Percentiles rank a stretch among this genome's conserved stretches.
phyloP scores from a whole-genome alignment of 2,329 filamentous ascomycete species.

The Mariannaea elegans region DNA sequence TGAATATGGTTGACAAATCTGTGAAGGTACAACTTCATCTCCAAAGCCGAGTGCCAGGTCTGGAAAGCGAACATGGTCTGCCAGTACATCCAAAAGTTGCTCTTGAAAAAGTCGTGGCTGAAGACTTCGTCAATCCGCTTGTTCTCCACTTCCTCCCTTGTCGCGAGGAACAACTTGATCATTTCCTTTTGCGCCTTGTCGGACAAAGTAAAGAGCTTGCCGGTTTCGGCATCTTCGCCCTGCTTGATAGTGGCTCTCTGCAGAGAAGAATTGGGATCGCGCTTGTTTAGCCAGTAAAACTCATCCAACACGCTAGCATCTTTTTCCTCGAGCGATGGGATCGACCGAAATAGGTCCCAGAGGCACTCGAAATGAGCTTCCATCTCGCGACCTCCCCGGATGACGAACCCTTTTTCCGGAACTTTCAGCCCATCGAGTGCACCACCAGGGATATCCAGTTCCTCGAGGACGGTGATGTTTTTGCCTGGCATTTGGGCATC shows the following conservation, averaged over 20 bases:
- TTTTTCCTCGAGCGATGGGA: slow-evolving; percentile 41
- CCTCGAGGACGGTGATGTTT: slow-evolving; percentile 28
- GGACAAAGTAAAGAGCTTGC: slow-evolving; percentile 38
- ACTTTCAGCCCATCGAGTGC: slow-evolving; percentile 23
- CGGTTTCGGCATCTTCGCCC: slow-evolving; percentile 39
- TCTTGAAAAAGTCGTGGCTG: slow-evolving; percentile 19
- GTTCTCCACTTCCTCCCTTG: slow-evolving; percentile 19
- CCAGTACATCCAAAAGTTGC: slow-evolving; percentile 30
- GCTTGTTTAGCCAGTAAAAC: slow-evolving; percentile 44
- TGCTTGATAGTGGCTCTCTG: slow-evolving; percentile 41
- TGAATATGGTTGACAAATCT: slow-evolving; percentile 25
- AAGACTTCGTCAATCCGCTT: slow-evolving; percentile 23
- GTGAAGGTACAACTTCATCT: slow-evolving; percentile 28
- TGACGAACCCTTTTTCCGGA: slow-evolving; percentile 41
- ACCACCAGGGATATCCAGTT: slow-evolving; percentile 20
- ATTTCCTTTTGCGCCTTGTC: slow-evolving; percentile 37
- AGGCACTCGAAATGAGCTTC: slow-evolving; percentile 41
- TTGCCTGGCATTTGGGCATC: slow-evolving; percentile 26
- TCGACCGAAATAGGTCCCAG: slow-evolving; percentile 42
- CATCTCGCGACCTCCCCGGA: slow-evolving; percentile 43
- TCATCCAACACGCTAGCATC: slow-evolving; percentile 42
- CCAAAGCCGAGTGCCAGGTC: slow-evolving; percentile 25
- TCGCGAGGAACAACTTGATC: slow-evolving; percentile 27
- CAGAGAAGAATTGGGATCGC: slow-evolving; percentile 33
- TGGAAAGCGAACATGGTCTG: slow-evolving; percentile 31